phyloP scores from a whole-genome alignment of 2,329 filamentous ascomycete genomes.

The Phialophora chinensis region DNA sequence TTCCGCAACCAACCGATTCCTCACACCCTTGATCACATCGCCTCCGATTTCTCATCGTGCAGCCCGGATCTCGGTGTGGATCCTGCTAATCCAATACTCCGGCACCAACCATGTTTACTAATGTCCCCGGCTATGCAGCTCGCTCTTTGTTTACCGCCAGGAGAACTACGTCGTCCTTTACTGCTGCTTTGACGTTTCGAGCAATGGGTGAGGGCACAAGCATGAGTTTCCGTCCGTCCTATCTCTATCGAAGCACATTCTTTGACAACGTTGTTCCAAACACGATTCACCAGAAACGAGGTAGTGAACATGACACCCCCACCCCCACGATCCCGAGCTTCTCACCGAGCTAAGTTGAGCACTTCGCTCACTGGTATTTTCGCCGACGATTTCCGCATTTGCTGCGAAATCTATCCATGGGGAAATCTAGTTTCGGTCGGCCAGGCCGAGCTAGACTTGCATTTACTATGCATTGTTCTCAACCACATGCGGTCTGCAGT shows the following conservation, averaged over 20 bases:
- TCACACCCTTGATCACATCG: constrained; percentile 1
- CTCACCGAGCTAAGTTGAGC: too few species aligned
- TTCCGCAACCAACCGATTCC: constrained; percentile 21
- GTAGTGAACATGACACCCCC: too few species aligned
- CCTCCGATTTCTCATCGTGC: constrained; percentile 32
- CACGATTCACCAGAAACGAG: too few species aligned
- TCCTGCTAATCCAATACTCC: neutral
- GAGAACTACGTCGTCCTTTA: neutral
- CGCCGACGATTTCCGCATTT: neutral
- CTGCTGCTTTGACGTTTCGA: too few species aligned
- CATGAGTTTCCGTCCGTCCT: too few species aligned
- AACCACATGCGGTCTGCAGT: neutral
- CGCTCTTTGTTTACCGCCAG: constrained; percentile 1
- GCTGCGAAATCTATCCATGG: neutral
- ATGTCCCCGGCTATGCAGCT: constrained; percentile 1
- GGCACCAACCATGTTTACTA: constrained; percentile 4
- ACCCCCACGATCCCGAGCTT: too few species aligned
- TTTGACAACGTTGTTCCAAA: too few species aligned
- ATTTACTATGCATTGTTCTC: neutral
- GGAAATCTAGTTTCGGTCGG: too few species aligned
- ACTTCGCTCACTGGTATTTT: neutral
- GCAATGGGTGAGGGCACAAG: too few species aligned
- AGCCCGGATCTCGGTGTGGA: constrained; percentile 1
- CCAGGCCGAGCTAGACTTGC: too few species aligned
- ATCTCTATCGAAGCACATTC: too few species aligned